A percentile compares a stretch with the other conserved stretches of the same genome.
These are phyloP conservation scores for Vitis rupestris DNA, from an alignment of 164 flowering plant genomes.

Conservation along the genomic window DNA sequence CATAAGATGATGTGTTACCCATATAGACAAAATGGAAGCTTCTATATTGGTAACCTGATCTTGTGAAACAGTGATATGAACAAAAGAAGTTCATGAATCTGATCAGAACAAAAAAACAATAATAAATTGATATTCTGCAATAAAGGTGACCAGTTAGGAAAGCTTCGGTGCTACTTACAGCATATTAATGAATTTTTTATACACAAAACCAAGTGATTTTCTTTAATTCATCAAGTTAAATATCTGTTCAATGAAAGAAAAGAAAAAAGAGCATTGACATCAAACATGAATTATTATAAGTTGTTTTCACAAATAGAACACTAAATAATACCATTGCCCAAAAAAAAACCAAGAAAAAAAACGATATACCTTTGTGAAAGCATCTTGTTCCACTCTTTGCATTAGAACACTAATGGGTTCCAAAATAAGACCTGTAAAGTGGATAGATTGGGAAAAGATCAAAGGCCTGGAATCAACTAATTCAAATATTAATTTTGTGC, in stretches of 20 bases:
- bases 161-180: too few species aligned
- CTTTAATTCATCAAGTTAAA: too few species aligned
- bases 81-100: neutral
- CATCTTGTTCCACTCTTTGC: conserved; percentile 71
- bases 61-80: neutral
- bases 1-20: neutral
- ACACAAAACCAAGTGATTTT: too few species aligned
- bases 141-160: too few species aligned
- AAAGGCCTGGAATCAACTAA: neutral
- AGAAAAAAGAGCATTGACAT: too few species aligned
- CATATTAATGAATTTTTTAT: too few species aligned
- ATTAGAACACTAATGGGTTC: conserved; percentile 63
- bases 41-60: neutral
- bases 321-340: neutral
- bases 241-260: too few species aligned
- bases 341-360: too few species aligned
- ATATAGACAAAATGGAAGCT: neutral
- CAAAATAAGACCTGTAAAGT: conserved; percentile 57
- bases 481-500: neutral
- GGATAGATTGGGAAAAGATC: neutral
- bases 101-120: too few species aligned
- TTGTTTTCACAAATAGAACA: too few species aligned
- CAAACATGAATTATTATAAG: too few species aligned
- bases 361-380: conserved; percentile 60
- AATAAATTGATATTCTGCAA: too few species aligned